Evolutionary conservation across 148 eudicot species (phyloP), one percentile per base, ranked within the genome.

Genomic region (Amaranthus palmeri): DNA sequence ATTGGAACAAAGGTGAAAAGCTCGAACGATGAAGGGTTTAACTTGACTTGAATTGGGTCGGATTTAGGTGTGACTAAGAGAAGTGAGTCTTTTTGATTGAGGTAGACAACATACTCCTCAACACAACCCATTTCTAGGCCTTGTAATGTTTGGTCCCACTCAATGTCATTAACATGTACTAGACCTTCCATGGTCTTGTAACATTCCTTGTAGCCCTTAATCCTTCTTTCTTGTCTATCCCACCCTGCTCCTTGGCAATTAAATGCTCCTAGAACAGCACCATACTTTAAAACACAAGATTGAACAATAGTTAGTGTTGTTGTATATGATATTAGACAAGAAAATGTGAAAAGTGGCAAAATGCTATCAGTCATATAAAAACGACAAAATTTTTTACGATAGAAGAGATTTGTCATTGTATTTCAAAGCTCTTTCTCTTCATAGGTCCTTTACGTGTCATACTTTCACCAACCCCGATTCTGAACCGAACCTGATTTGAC

Each of bases 191-290:
- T 73, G 45, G 89, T 74, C 73, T 81, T 87, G 88, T 87, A 89
- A 71, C 92, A 85, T 4, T 82, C 18, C 40, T 86, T 72, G 75
- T 82, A 81, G 48, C 90, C 86, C 75, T 83, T 87, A 68, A 87
- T 76, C 73, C 85, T 82, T 54, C 82, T 75, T 45, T 85, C 88
- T 53, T 87, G 78, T 9, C 80, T 72, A 53, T 89, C 88, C 89
- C 89, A 85, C 5, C 93, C 88, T 1, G 85, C 88, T 52, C 93
- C 90, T 83, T 87, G 91, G 83, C 93, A 86, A 65, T 87, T 89
- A 72, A 87, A 89, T 15, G 85, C 88, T 44, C 93, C 88, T 1
- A 88, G 50, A 10, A 88, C 93, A 0, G 90, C 90, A 65, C 90
- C 90, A 54, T 78, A 86, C 88, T 88, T 51, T 12, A 49, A 47